Evolutionary conservation across 345 rosid genomes (phyloP).

Genomic region (Jatropha curcas): DNA sequence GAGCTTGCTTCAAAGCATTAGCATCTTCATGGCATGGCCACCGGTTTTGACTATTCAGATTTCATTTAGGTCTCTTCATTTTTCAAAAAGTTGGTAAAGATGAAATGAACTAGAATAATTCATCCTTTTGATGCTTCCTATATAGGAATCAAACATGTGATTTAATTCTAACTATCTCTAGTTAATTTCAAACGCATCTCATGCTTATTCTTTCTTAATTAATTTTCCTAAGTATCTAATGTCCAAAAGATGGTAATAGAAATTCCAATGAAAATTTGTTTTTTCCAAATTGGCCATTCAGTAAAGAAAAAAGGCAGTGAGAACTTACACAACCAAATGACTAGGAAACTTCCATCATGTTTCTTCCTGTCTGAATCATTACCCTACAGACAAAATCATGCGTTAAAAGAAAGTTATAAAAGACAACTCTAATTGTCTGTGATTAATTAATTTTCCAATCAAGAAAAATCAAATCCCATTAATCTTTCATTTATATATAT

Average conservation of each 20-base stretch:
- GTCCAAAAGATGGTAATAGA: neutral
- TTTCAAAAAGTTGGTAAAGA: neutral
- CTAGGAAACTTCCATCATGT: conserved; percentile 8
- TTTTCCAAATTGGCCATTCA: neutral
- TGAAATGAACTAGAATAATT: conserved; percentile 20
- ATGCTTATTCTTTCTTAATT: conserved; percentile 5
- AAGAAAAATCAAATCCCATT: no score
- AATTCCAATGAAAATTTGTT: no score
- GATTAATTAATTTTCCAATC: neutral
- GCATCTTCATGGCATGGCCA: conserved; percentile 22
- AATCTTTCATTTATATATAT: no score
- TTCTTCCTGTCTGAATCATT: neutral
- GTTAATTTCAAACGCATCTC: conserved; percentile 6
- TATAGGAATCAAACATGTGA: neutral
- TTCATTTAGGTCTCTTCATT: neutral
- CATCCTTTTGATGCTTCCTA: neutral
- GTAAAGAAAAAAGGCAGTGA: neutral
- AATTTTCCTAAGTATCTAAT: neutral
- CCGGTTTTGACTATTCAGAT: conserved; percentile 14
- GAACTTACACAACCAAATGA: neutral
- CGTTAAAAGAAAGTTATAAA: neutral
- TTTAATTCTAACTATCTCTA: neutral
- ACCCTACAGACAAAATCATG: neutral
- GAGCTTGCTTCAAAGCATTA: neutral
- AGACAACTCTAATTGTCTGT: neutral